Conservation (phyloP, 371 early-diverging fungal genomes). For the Mucor mucedo region DNA sequence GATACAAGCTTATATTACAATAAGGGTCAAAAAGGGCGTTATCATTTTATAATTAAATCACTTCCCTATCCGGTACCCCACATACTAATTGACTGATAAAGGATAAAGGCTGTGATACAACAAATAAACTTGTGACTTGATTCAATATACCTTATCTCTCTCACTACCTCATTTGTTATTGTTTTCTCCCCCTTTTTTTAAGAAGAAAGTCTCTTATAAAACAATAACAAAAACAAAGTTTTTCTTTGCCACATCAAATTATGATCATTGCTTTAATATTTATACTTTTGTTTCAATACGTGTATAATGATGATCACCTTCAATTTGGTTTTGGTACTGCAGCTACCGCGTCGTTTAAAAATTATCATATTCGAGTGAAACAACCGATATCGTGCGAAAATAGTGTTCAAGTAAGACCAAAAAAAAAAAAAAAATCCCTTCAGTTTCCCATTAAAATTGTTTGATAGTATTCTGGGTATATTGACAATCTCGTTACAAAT, state of each 20-base stretch:
- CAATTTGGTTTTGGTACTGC: background rate
- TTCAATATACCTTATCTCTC: conserved; percentile 11
- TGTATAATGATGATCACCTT: background rate
- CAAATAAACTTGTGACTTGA: conserved; percentile 13
- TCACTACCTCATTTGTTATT: background rate
- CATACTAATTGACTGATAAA: conserved; percentile 17
- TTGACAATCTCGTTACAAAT: conserved; percentile 59
- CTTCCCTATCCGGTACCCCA: conserved; percentile 13
- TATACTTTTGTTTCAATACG: background rate
- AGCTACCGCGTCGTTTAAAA: background rate
- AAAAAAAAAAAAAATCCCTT: too few relatives aligned
- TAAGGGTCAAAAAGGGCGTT: background rate
- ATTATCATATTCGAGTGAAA: conserved; percentile 31
- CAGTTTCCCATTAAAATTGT: background rate
- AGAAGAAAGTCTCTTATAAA: background rate
- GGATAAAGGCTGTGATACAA: conserved; percentile 13
- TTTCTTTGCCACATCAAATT: background rate
- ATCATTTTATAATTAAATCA: background rate
- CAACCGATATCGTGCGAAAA: conserved; percentile 40
- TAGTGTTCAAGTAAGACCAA: conserved; percentile 32
- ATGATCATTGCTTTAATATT: background rate
- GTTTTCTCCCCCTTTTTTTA: background rate
- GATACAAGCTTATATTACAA: background rate
- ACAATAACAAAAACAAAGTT: background rate
- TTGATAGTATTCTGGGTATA: conserved; percentile 57